Evolutionary conservation across 2,329 filamentous ascomycete species (phyloP), one percentile per base, ranked within the genome.

Genomic region (Ophiostoma pallidulum): DNA sequence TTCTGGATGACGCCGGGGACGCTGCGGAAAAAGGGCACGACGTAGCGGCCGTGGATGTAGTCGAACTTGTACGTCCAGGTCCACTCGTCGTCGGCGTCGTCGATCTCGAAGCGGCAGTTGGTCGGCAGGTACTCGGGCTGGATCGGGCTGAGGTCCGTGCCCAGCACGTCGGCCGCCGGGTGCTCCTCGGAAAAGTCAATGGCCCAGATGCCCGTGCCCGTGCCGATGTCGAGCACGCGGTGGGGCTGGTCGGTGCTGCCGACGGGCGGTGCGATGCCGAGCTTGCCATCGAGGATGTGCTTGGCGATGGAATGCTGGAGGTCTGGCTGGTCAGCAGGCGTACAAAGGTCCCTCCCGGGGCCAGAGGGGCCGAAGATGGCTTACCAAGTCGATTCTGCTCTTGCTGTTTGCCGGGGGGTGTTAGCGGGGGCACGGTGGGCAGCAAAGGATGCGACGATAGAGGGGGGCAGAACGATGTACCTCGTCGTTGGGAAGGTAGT

Each of bases 51-150:
- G 57, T 78, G 73, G 47, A 80, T 70, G 54, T 70, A 74, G 60
- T 78, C 74, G 58, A 78, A 78, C 43, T 71, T 62, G 2, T 64
- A 54, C 49, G 67, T 68, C 19, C 53, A 61, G 4, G 69, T 60
- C 76, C 76, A 80, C 1, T 69, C 63, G 48, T 74, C 67, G 52
- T 75, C 73, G 24, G 70, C 61, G 53, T 80, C 75, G 53, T 78
- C 74, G 31, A 78, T 64, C 43, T 77, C 62, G 57, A 79, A 79
- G 19, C 63, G 65, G 42, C 75, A 66, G 54, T 78, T 79, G 19
- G 72, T 68, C 4, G 74, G 74, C 3, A 76, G 66, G 45, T 69
- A 49, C 32, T 61, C 62, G 2, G 71, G 71, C 54, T 76, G 72
- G 35, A 71, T 68, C 9, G 70, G 70, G 47, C 64, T 70, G 7